These are phyloP conservation scores for Spergularia bocconei DNA, from an alignment of 148 eudicot species.

Conservation along the genomic window DNA sequence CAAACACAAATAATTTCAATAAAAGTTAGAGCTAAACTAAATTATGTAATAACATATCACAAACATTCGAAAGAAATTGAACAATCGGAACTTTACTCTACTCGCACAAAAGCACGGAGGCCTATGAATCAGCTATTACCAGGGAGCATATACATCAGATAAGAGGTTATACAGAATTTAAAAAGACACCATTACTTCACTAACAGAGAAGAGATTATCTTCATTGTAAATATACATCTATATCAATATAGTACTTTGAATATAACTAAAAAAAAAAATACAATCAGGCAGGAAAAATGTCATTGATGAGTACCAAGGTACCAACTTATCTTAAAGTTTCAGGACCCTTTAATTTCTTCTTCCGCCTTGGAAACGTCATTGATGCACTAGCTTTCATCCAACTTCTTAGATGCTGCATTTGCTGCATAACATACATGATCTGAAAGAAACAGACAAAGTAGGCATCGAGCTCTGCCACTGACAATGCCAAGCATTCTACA, in stretches of 20 bases:
- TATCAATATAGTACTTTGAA: not conserved
- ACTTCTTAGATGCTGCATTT: not conserved
- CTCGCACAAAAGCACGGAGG: not conserved
- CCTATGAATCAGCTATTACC: too few species aligned
- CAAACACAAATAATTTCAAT: too few species aligned
- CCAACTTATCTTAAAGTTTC: conserved; percentile 8
- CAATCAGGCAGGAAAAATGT: not conserved
- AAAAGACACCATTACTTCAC: not conserved
- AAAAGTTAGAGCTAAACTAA: too few species aligned
- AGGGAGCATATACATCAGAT: not conserved
- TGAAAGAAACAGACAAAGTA: conserved; percentile 6
- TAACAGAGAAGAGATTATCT: not conserved
- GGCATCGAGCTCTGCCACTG: not conserved
- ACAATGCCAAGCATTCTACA: not conserved
- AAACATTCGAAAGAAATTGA: too few species aligned
- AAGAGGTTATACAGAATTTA: not conserved
- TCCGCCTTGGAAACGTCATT: not conserved
- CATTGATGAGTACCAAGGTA: conserved; percentile 12
- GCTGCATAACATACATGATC: conserved; percentile 14
- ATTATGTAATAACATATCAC: too few species aligned
- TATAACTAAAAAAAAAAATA: not conserved
- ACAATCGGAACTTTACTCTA: not conserved
- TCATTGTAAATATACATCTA: not conserved
- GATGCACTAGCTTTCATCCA: not conserved
- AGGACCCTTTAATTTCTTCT: not conserved